A percentile compares a stretch with the other conserved stretches of the same genome.
phyloP scores from a whole-genome alignment of 1,284 basidiomycete genomes.

The Chondrostereum purpureum region DNA sequence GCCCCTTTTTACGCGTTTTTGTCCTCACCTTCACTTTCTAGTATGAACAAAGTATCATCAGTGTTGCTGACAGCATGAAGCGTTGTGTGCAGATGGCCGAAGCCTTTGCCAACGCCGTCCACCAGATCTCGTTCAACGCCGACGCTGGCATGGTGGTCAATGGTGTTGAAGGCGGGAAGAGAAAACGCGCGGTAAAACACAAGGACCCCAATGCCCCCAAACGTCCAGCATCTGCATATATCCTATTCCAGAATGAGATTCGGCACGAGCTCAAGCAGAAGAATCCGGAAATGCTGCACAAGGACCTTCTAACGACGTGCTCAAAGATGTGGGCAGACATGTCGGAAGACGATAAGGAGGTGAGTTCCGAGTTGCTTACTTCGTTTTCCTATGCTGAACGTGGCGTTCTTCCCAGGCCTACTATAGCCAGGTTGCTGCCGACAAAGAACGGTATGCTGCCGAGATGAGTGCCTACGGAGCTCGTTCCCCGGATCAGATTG shows the following conservation, averaged over 20 bases:
- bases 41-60: slow-evolving; percentile 33
- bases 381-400: slow-evolving; percentile 16
- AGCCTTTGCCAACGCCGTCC: slow-evolving; percentile 39
- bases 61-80: slow-evolving; percentile 53
- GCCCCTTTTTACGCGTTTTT: slow-evolving; percentile 7
- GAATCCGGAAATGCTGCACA: slow-evolving; percentile 62
- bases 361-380: slow-evolving; percentile 30
- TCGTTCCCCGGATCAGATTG: slow-evolving; percentile 37
- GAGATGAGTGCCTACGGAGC: slow-evolving; percentile 49
- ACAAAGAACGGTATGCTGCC: slow-evolving; percentile 42
- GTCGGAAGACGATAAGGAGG: slow-evolving; percentile 66
- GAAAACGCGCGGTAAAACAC: slow-evolving; percentile 40
- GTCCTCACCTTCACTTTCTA: slow-evolving; percentile 35
- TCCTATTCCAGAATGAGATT: slow-evolving; percentile 92
- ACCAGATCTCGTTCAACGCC: slow-evolving; percentile 4
- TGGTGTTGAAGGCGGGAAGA: slow-evolving; percentile 36
- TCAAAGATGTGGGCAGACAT: slow-evolving; percentile 72
- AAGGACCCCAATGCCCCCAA: slow-evolving; percentile 95
- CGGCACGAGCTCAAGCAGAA: slow-evolving; percentile 65
- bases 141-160: slow-evolving; percentile 23
- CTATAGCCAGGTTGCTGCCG: slow-evolving; percentile 29
- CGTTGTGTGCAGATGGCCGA: slow-evolving; percentile 53
- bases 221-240: slow-evolving; percentile 89
- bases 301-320: slow-evolving; percentile 70
- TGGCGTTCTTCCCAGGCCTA: slow-evolving; percentile 25